Evolutionary conservation across 1,139 yeast genomes (phyloP).

Genomic region (Suhomyces bribrorum): DNA sequence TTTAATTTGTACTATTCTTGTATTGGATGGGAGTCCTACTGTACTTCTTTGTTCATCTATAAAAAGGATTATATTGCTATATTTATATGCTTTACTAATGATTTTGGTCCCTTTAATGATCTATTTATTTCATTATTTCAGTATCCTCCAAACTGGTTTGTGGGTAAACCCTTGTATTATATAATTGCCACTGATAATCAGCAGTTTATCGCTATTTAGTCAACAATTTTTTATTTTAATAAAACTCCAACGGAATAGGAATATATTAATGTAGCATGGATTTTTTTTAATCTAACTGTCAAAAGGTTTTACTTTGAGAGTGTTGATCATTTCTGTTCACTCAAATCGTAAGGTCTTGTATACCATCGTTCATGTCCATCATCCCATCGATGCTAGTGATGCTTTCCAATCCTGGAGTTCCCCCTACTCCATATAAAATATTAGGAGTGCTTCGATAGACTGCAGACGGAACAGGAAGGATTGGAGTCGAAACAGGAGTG

Average conservation of each 20-base stretch:
- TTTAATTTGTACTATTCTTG: no score
- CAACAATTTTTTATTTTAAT: no score
- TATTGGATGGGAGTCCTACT: no score
- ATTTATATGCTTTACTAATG: no score
- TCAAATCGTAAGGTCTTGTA: conserved; percentile 31
- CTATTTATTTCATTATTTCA: background rate
- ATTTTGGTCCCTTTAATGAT: no score
- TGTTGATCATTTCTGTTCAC: conserved; percentile 1
- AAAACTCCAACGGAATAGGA: no score
- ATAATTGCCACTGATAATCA: no score
- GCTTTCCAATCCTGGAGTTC: conserved; percentile 34
- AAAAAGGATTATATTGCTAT: no score
- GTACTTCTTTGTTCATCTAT: no score
- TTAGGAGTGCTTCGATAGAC: conserved; percentile 35
- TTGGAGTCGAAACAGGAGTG: conserved; percentile 25
- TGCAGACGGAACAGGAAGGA: conserved; percentile 17
- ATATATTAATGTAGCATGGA: no score
- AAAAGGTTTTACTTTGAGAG: no score
- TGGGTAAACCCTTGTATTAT: background rate
- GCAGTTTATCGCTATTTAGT: background rate
- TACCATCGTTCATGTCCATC: conserved; percentile 35
- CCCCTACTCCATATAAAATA: conserved; percentile 48
- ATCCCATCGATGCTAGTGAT: conserved; percentile 32
- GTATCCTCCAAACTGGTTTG: background rate
- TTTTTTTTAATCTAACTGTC: no score